Conservation (phyloP, 2,329 filamentous ascomycete genomes). For the Phialophora expanda region DNA sequence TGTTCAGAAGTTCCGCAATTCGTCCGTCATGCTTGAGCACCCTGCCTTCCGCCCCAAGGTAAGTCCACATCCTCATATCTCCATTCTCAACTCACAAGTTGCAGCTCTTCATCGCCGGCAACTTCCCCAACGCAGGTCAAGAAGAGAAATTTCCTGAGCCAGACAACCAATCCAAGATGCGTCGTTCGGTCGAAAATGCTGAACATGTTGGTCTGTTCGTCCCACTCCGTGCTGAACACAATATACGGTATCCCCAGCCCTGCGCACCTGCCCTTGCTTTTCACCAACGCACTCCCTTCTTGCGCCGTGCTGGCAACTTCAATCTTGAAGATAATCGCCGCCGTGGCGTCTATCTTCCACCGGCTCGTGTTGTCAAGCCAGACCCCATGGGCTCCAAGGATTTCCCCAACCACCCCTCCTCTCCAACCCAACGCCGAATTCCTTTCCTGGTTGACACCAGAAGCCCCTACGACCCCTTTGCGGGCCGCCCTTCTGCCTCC, state of each 20-base stretch:
- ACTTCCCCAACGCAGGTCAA: slow-evolving; percentile 63
- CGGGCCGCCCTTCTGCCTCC: slow-evolving; percentile 25
- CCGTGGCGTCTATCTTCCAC: slow-evolving; percentile 26
- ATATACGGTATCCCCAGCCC: neutral
- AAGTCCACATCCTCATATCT: slow-evolving; percentile 32
- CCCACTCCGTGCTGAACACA: slow-evolving; percentile 2
- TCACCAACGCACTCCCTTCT: slow-evolving; percentile 8
- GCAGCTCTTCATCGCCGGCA: slow-evolving; percentile 61
- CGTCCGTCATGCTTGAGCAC: slow-evolving; percentile 89
- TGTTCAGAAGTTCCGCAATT: slow-evolving; percentile 95
- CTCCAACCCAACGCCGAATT: slow-evolving; percentile 6
- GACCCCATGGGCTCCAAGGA: neutral
- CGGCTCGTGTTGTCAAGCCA: slow-evolving; percentile 26
- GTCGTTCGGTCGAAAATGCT: slow-evolving; percentile 84
- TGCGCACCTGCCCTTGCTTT: neutral
- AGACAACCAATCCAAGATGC: slow-evolving; percentile 86
- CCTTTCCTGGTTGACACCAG: slow-evolving; percentile 25
- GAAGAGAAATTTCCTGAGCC: slow-evolving; percentile 78
- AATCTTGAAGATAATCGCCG: slow-evolving; percentile 11
- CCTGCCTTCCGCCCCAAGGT: slow-evolving; percentile 84
- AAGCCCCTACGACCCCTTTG: slow-evolving; percentile 32
- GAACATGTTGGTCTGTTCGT: slow-evolving; percentile 73
- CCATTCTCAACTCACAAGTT: slow-evolving; percentile 13
- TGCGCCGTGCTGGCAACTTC: slow-evolving; percentile 18
- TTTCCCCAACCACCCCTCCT: slow-evolving; percentile 12